These are phyloP conservation scores for Dactylellina leptospora DNA, from an alignment of 2,329 filamentous ascomycete species.

Conservation along the genomic window DNA sequence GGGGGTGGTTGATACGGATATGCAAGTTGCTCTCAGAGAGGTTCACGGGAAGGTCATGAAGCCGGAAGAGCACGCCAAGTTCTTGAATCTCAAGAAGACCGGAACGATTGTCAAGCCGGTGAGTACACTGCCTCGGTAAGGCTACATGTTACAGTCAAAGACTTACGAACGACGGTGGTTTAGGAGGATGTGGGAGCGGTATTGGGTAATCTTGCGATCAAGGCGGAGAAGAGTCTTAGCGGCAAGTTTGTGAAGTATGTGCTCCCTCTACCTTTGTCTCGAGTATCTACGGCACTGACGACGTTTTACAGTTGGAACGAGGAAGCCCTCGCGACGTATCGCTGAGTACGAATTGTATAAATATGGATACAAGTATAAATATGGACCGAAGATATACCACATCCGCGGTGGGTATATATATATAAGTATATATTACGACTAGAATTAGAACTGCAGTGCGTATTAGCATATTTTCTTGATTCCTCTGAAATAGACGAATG, in stretches of 20 bases:
- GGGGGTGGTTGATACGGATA: slow-evolving; percentile 78
- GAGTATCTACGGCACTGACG: neutral
- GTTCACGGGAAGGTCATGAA: slow-evolving; percentile 72
- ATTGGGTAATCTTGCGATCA: slow-evolving; percentile 37
- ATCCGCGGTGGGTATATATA: neutral
- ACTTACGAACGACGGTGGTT: too few species aligned
- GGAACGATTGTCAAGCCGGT: slow-evolving; percentile 70
- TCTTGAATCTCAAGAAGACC: slow-evolving; percentile 73
- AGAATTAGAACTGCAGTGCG: neutral
- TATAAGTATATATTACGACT: slow-evolving; percentile 6
- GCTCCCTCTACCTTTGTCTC: neutral
- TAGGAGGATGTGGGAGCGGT: slow-evolving; percentile 46
- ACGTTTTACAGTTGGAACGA: slow-evolving; percentile 34
- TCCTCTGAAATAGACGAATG: neutral
- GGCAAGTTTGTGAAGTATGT: slow-evolving; percentile 48
- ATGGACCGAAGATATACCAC: neutral
- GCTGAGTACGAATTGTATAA: neutral
- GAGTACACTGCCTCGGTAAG: neutral
- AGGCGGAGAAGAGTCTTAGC: slow-evolving; percentile 22
- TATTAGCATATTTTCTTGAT: slow-evolving; percentile 15
- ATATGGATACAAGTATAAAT: neutral
- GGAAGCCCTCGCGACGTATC: slow-evolving; percentile 29
- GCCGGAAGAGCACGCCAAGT: slow-evolving; percentile 68
- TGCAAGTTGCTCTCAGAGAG: slow-evolving; percentile 83
- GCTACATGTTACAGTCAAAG: neutral